Percentiles rank a stretch among this genome's conserved stretches.
Conservation (phyloP, 306 rosid genomes). For the Bauhinia variegata region DNA sequence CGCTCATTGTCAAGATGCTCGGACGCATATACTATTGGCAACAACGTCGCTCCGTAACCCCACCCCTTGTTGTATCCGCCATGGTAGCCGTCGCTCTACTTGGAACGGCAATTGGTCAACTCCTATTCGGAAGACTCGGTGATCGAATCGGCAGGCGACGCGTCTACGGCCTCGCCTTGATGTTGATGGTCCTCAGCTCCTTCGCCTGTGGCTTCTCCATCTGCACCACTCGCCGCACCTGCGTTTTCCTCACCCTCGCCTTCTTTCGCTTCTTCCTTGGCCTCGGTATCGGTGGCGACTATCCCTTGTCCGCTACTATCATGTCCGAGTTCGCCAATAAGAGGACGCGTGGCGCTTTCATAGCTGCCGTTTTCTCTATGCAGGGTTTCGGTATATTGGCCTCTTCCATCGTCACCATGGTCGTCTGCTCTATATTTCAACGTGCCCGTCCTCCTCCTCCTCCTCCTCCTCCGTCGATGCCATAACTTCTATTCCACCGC, state of each 20-base stretch:
- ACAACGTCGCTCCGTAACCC: too few species aligned
- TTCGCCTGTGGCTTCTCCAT: slow-evolving; percentile 72
- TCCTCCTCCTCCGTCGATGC: too few species aligned
- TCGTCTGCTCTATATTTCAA: slow-evolving; percentile 46
- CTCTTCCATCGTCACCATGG: slow-evolving; percentile 56
- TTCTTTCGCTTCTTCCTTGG: slow-evolving; percentile 77
- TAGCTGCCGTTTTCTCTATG: slow-evolving; percentile 86
- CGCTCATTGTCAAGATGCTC: slow-evolving; percentile 51
- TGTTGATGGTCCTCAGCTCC: slow-evolving; percentile 62
- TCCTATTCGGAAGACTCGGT: slow-evolving; percentile 64
- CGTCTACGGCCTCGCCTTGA: slow-evolving; percentile 61
- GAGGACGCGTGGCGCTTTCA: slow-evolving; percentile 76
- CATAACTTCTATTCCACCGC: too few species aligned
- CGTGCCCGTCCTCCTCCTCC: too few species aligned
- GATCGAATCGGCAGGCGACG: slow-evolving; percentile 65
- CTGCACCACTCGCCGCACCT: slow-evolving; percentile 37
- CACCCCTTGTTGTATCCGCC: slow-evolving; percentile 30
- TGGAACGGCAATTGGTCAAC: slow-evolving; percentile 66
- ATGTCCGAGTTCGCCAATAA: slow-evolving; percentile 91
- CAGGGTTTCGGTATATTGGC: slow-evolving; percentile 84
- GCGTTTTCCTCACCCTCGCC: slow-evolving; percentile 60
- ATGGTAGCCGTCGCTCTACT: slow-evolving; percentile 48
- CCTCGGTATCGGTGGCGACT: slow-evolving; percentile 84
- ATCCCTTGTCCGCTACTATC: slow-evolving; percentile 78
- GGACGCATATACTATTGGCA: slow-evolving; percentile 66